Evolutionary conservation across 495 filamentous ascomycete genomes (phyloP).

Genomic region (Talaromyces stipitatus): DNA sequence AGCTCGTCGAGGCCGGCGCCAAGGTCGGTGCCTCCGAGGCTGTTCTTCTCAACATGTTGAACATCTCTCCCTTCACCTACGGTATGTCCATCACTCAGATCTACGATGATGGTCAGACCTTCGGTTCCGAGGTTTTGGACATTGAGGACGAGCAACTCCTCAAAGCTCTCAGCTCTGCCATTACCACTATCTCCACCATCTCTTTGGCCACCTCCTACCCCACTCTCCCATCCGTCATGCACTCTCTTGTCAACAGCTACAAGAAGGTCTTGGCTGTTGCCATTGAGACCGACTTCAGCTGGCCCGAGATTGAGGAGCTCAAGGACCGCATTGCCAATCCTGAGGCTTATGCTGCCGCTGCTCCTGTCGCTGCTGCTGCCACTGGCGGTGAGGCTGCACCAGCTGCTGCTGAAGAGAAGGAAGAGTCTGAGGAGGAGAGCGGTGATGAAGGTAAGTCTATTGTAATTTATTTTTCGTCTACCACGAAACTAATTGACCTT

Average conservation of each 20-base stretch:
- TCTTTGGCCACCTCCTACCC: constrained; percentile 91
- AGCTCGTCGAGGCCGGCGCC: constrained; percentile 84
- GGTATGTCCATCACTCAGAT: constrained; percentile 94
- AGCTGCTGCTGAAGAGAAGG: constrained; percentile 48
- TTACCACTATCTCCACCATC: constrained; percentile 78
- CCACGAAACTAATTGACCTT: constrained; percentile 8
- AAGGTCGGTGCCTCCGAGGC: constrained; percentile 99
- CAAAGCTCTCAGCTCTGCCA: constrained; percentile 69
- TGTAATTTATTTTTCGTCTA: neutral
- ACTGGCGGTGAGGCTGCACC: constrained; percentile 40
- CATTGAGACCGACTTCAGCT: constrained; percentile 83
- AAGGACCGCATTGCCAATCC: constrained; percentile 99
- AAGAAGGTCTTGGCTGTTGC: constrained; percentile 94
- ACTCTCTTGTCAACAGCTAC: constrained; percentile 93
- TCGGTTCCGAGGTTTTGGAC: constrained; percentile 76
- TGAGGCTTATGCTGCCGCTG: constrained; percentile 80
- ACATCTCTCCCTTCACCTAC: constrained; percentile 99
- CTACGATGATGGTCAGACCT: constrained; percentile 92
- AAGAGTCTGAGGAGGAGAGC: constrained; percentile 42
- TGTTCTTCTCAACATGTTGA: constrained; percentile 97
- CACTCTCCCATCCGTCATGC: constrained; percentile 91
- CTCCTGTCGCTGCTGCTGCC: constrained; percentile 54
- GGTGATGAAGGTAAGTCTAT: constrained; percentile 30
- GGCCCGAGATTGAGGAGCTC: constrained; percentile 91
- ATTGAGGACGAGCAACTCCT: constrained; percentile 90